A percentile compares a stretch with the other conserved stretches of the same genome.
These are phyloP conservation scores for Thalassiosira hispida DNA, from an alignment of 352 stramenopile species.

Conservation along the genomic window DNA sequence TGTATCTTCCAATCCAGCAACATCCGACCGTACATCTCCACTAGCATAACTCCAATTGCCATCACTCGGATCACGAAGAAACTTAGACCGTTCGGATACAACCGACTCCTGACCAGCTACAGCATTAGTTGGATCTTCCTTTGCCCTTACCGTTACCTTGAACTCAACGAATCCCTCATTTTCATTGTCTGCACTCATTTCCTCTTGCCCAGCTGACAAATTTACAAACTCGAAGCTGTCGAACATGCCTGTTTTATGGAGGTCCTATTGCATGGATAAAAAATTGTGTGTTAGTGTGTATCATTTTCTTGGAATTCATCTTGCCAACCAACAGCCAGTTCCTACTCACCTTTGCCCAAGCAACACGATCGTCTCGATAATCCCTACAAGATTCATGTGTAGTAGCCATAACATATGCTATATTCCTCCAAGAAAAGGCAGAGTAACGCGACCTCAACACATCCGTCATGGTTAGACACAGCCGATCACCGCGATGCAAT, in stretches of 20 bases:
- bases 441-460: conserved; percentile 70
- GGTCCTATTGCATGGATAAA: too few species aligned
- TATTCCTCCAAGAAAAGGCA: conserved; percentile 66
- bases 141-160: conserved; percentile 57
- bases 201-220: conserved; percentile 47
- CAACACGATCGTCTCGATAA: conserved; percentile 59
- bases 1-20: conserved; percentile 59
- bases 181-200: conserved; percentile 31
- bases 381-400: conserved; percentile 71
- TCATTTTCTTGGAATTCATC: too few species aligned
- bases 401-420: conserved; percentile 68
- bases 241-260: conserved; percentile 76
- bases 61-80: conserved; percentile 52
- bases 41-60: conserved; percentile 65
- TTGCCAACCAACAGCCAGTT: too few species aligned
- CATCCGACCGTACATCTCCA: conserved; percentile 62
- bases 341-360: conserved; percentile 52
- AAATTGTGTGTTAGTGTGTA: too few species aligned
- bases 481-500: conserved; percentile 47
- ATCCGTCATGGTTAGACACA: conserved; percentile 39
- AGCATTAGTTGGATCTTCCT: neutral
- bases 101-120: conserved; percentile 61
- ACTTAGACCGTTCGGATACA: conserved; percentile 67
- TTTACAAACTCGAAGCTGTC: conserved; percentile 76
- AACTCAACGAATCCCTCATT: conserved; percentile 73